A percentile compares a stretch with the other conserved stretches of the same genome.
These are phyloP conservation scores for Moesziomyces sp. DNA, from an alignment of 1,284 basidiomycete genomes.

Conservation along the genomic window DNA sequence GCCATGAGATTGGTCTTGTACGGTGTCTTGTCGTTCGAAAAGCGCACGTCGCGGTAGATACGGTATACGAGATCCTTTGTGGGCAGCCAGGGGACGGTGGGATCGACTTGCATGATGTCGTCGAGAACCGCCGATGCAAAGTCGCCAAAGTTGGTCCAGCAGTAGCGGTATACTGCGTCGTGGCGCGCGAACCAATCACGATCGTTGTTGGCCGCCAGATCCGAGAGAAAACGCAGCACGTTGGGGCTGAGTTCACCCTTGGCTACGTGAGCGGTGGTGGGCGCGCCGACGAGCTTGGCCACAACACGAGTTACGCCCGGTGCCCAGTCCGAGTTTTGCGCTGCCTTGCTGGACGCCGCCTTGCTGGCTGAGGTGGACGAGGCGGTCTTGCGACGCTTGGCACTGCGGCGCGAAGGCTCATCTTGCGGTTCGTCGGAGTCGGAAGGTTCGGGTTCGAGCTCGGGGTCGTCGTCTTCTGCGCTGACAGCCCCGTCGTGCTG, in stretches of 20 bases:
- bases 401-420: constrained; percentile 1
- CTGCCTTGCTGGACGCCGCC: background rate
- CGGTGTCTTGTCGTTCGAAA: constrained; percentile 91
- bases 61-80: constrained; percentile 83
- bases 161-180: constrained; percentile 69
- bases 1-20: constrained; percentile 85
- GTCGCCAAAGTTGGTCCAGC: constrained; percentile 78
- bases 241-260: constrained; percentile 86
- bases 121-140: constrained; percentile 79
- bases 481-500: constrained; percentile 11
- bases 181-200: constrained; percentile 78
- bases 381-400: constrained; percentile 17
- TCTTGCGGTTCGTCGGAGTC: background rate
- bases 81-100: constrained; percentile 83
- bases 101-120: constrained; percentile 75
- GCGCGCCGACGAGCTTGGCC: constrained; percentile 29
- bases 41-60: constrained; percentile 77
- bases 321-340: constrained; percentile 8
- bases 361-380: background rate
- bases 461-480: constrained; percentile 7
- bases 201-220: constrained; percentile 80
- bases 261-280: constrained; percentile 72
- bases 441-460: background rate
- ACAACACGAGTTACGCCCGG: constrained; percentile 36
- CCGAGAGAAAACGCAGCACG: constrained; percentile 79